Conservation (phyloP, 2,329 filamentous ascomycete genomes). For the Fusarium marasasianum region DNA sequence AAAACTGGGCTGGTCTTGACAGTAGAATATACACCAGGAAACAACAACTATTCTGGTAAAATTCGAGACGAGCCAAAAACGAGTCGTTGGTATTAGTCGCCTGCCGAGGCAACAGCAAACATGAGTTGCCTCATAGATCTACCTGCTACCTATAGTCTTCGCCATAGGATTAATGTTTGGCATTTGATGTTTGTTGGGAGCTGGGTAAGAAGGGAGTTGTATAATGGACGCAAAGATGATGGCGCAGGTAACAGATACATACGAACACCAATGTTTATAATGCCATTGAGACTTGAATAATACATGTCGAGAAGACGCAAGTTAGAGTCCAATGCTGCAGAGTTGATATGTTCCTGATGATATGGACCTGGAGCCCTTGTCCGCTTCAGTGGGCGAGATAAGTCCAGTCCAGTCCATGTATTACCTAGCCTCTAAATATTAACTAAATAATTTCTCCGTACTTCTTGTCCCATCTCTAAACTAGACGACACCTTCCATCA, state of each 20-base stretch:
- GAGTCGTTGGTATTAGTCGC: background rate
- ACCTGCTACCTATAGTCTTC: conserved; percentile 6
- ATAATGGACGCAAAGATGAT: conserved; percentile 25
- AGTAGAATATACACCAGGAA: background rate
- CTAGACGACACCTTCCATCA: background rate
- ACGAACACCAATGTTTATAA: conserved; percentile 34
- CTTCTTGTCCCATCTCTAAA: background rate
- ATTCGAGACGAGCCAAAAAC: background rate
- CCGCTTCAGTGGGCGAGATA: background rate
- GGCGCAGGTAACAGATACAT: conserved; percentile 30
- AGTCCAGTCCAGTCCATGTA: too few relatives aligned
- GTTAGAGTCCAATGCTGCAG: background rate
- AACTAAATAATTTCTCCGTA: too few relatives aligned
- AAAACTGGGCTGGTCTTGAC: background rate
- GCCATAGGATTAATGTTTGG: conserved; percentile 23
- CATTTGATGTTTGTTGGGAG: conserved; percentile 22
- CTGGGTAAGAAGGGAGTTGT: conserved; percentile 23
- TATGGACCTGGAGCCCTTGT: too few relatives aligned
- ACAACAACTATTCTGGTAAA: background rate
- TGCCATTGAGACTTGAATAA: background rate
- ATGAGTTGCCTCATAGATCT: conserved; percentile 11
- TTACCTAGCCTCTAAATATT: too few relatives aligned
- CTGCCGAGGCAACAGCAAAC: conserved; percentile 19
- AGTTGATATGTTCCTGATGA: background rate
- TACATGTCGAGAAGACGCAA: background rate